Base-by-base conservation (phyloP, 305 asterid species). In the Fraxinus sp. region DNA sequence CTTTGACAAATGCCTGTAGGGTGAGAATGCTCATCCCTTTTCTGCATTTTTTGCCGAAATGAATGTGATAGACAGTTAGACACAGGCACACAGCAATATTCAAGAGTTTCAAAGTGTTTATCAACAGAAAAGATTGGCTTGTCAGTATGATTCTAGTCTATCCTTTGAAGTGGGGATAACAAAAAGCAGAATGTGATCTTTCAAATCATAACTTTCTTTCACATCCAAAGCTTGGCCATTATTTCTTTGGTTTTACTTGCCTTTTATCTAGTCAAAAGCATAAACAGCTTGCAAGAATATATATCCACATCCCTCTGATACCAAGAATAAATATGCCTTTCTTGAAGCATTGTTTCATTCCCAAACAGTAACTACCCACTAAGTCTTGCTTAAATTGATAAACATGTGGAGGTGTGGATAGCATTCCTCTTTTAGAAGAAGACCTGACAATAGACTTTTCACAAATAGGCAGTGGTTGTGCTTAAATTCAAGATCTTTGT, bases 1-100 rank as follows among this genome's bases (percentile, higher is more conserved):
- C 91, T 88, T 57, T 81, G 85, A 30, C 90, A 86, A 78, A 86
- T 83, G 37, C 85, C 88, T 18, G 70, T 28, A 84, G 89, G 71
- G 77, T 70, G 83, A 18, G 89, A 78, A n/a, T 81, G 80, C 2
- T 44, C 76, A 24, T 79, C 86, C 89, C 87, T 83, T 84, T 39
- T 80, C 1, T 33, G 77, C 85, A 84, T 78, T 80, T 32, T 7
- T 75, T 80, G 11, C 36, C n/a, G 73, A 13, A 3, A 55, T 64
- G 80, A 68, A 78, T 73, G 78, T 74, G 83, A 75, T 39, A 9
- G 41, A n/a, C 79, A 55, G 20, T 55, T 55, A n/a, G 66, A 55
- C 66, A 55, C 64, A 55, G 66, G 66, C 66, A n/a, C 66, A n/a
- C 70, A 36, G 32, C 11, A 62, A 78, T 49, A 49, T 73, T 28